Evolutionary conservation across 2,329 filamentous ascomycete species (phyloP).

Genomic region (Talaromyces sp.): DNA sequence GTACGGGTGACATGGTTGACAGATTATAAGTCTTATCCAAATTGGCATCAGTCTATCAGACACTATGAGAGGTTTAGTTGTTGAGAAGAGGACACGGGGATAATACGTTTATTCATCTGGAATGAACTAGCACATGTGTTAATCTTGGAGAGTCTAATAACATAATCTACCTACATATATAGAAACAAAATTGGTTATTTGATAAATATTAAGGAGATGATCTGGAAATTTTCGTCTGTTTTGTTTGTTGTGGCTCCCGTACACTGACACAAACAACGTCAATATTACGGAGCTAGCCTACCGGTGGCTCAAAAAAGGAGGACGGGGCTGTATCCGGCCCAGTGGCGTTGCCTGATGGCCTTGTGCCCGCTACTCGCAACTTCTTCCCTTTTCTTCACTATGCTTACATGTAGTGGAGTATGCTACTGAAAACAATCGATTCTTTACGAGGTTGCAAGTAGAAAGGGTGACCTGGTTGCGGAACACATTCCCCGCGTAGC

Average conservation of each 20-base stretch:
- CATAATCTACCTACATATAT: neutral
- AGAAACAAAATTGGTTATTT: neutral
- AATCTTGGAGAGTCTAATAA: neutral
- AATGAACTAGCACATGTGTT: neutral
- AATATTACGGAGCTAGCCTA: neutral
- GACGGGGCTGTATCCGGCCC: neutral
- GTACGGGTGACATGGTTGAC: neutral
- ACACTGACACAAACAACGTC: neutral
- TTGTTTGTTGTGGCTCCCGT: neutral
- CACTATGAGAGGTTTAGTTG: neutral
- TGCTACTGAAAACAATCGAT: neutral
- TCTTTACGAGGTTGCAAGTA: neutral
- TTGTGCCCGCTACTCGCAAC: neutral
- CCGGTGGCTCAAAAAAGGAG: neutral
- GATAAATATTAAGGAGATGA: neutral
- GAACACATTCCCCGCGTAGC: neutral
- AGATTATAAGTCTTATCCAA: neutral
- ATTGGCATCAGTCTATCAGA: neutral
- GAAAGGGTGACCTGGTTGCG: neutral
- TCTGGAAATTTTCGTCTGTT: neutral
- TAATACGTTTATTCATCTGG: neutral
- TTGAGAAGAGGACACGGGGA: neutral
- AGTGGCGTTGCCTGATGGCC: neutral
- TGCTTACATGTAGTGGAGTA: neutral
- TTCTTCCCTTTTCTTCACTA: neutral